These are phyloP conservation scores for Trichocladium uniseriatum DNA, from an alignment of 495 filamentous ascomycete genomes.

Conservation along the genomic window DNA sequence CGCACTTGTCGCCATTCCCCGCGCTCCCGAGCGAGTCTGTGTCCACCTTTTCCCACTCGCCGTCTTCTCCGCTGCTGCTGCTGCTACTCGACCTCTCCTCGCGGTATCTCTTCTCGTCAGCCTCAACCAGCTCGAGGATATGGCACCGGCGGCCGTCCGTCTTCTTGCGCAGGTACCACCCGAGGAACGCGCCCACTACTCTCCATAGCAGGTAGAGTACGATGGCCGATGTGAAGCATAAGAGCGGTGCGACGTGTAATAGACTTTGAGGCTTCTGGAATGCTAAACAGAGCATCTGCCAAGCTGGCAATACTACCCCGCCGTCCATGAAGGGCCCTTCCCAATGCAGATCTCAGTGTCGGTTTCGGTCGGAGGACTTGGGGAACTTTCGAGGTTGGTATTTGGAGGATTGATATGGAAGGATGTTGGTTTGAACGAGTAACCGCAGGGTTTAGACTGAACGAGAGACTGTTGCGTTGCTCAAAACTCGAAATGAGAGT, in stretches of 20 bases:
- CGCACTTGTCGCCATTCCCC: slow-evolving; percentile 44
- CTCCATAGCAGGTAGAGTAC: slow-evolving; percentile 27
- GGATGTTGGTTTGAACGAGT: background rate
- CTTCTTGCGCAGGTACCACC: slow-evolving; percentile 57
- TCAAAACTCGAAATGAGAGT: background rate
- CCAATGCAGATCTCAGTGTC: no score
- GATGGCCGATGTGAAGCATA: slow-evolving; percentile 21
- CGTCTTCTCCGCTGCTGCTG: slow-evolving; percentile 49
- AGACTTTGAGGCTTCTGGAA: no score
- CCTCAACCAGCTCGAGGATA: slow-evolving; percentile 50
- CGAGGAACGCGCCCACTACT: slow-evolving; percentile 40
- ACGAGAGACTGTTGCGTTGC: background rate
- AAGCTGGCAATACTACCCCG: no score
- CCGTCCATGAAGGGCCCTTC: no score
- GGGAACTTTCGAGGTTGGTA: background rate
- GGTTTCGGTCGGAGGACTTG: no score
- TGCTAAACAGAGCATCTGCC: no score
- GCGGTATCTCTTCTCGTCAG: slow-evolving; percentile 48
- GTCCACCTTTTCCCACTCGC: slow-evolving; percentile 71
- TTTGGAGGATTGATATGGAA: background rate
- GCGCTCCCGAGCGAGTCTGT: slow-evolving; percentile 41
- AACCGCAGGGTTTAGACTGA: background rate
- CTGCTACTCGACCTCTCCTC: slow-evolving; percentile 25
- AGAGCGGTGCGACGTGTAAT: background rate
- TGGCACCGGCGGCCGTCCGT: slow-evolving; percentile 54